phyloP scores from a whole-genome alignment of 164 flowering plant species.

The Dillenia turbinata region DNA sequence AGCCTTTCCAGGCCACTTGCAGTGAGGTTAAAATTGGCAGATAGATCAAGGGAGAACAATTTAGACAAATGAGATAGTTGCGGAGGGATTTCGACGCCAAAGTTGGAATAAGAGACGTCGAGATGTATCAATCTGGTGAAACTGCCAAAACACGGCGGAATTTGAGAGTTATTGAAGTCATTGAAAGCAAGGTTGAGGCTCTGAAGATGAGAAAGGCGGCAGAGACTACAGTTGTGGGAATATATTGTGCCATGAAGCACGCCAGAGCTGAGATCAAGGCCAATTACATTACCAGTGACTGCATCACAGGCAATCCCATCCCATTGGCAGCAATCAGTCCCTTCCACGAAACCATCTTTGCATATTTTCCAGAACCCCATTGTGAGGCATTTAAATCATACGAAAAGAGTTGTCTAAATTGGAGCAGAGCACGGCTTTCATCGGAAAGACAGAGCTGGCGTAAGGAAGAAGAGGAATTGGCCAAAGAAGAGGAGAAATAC shows the following conservation, averaged over 20 bases:
- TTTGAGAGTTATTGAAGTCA: background rate
- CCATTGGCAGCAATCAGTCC: slow-evolving; percentile 11
- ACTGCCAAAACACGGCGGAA: slow-evolving; percentile 3
- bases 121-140: slow-evolving; percentile 9
- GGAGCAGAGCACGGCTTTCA: too few relatives aligned
- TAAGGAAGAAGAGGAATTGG: too few relatives aligned
- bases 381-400: too few relatives aligned
- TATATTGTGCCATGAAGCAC: slow-evolving; percentile 1
- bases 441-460: too few relatives aligned
- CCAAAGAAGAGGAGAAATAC: too few relatives aligned
- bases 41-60: slow-evolving; percentile 11
- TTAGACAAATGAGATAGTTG: slow-evolving; percentile 9
- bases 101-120: slow-evolving; percentile 2
- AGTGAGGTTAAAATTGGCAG: background rate
- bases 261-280: slow-evolving; percentile 14
- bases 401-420: too few relatives aligned
- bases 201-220: slow-evolving; percentile 9
- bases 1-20: too few relatives aligned
- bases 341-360: slow-evolving; percentile 3
- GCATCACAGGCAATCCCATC: slow-evolving; percentile 12
- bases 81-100: slow-evolving; percentile 12
- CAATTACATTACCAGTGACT: slow-evolving; percentile 3
- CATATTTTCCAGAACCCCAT: too few relatives aligned
- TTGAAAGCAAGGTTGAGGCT: slow-evolving; percentile 7
- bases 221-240: slow-evolving; percentile 10